Evolutionary conservation across 495 filamentous ascomycete species (phyloP).

Genomic region (Cercophora scortea): DNA sequence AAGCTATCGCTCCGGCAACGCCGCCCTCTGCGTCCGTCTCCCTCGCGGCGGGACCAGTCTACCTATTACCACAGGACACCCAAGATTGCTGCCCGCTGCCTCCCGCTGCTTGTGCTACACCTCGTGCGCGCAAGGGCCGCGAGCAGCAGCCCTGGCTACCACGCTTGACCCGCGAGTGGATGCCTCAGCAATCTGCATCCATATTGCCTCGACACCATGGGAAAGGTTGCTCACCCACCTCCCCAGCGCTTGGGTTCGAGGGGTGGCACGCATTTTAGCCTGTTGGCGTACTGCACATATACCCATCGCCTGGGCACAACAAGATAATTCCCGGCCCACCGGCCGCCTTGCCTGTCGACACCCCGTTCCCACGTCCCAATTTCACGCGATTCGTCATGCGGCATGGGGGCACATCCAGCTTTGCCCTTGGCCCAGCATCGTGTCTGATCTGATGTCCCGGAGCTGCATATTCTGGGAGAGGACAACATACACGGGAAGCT

Average conservation of each 20-base stretch:
- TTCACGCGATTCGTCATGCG: neutral
- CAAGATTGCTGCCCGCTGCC: slow-evolving; percentile 5
- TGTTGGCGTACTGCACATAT: slow-evolving; percentile 14
- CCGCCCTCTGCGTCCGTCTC: neutral
- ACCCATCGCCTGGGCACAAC: slow-evolving; percentile 7
- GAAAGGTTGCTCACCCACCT: slow-evolving; percentile 1
- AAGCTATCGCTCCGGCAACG: neutral
- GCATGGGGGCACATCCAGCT: neutral
- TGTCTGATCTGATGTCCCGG: neutral
- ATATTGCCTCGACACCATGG: slow-evolving; percentile 10
- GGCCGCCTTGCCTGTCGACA: slow-evolving; percentile 9
- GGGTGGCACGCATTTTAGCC: slow-evolving; percentile 13
- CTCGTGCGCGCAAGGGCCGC: neutral
- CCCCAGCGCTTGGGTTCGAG: slow-evolving; percentile 9
- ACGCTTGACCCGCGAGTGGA: neutral
- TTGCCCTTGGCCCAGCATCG: neutral
- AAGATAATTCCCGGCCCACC: slow-evolving; percentile 14
- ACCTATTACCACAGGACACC: neutral
- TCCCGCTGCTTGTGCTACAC: slow-evolving; percentile 12
- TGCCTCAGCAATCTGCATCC: slow-evolving; percentile 3
- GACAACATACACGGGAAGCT: neutral
- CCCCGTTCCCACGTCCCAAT: neutral
- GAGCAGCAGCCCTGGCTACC: neutral
- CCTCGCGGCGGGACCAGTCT: neutral
- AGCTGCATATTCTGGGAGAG: neutral